Conservation (phyloP, 441 rosid genomes). For the Biscutella laevigata region DNA sequence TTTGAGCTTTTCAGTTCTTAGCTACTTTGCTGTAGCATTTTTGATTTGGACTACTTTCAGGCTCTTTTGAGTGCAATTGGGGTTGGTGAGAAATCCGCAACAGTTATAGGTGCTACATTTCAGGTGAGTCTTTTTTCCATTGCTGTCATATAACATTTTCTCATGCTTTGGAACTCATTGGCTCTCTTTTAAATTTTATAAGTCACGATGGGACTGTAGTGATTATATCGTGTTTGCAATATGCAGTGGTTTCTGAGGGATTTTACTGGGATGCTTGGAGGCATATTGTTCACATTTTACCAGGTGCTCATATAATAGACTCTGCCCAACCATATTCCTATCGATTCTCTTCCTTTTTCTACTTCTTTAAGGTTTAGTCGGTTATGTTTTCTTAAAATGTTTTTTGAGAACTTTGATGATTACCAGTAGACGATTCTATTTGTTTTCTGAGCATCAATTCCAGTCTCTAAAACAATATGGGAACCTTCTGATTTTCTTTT, state of each 20-base stretch:
- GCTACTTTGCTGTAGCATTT: background rate
- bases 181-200: background rate
- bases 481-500: conserved; percentile 6
- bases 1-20: conserved; percentile 6
- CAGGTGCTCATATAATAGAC: conserved; percentile 41
- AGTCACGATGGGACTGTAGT: background rate
- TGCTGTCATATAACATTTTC: background rate
- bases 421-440: background rate
- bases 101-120: conserved; percentile 90
- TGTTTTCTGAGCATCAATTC: background rate
- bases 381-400: background rate
- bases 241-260: conserved; percentile 94
- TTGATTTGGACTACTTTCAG: conserved; percentile 28
- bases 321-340: background rate
- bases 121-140: conserved; percentile 45
- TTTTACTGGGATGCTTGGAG: conserved; percentile 92
- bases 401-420: background rate
- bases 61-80: conserved; percentile 95
- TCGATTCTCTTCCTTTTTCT: background rate
- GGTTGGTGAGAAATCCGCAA: conserved; percentile 94
- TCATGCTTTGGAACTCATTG: conserved; percentile 1
- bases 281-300: conserved; percentile 81
- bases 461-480: background rate
- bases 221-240: conserved; percentile 12
- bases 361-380: background rate